Base-by-base conservation (phyloP, 1,284 basidiomycete genomes). In the Naganishia albida region DNA sequence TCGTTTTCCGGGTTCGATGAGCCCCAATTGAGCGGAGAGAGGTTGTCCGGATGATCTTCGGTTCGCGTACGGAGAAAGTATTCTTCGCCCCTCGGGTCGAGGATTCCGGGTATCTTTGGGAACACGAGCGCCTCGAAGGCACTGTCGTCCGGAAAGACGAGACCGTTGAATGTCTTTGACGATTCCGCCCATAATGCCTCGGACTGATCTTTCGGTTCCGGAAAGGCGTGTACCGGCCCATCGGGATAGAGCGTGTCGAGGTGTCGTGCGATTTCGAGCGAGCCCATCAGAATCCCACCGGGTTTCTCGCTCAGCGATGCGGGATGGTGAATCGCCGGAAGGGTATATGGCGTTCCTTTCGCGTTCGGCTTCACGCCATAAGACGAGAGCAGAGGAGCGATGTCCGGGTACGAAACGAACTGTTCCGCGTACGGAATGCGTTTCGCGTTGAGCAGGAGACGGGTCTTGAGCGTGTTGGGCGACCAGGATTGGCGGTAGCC, bases 351-450 rank as follows among this genome's bases (percentile, higher is more conserved):
- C 6, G 13, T 30, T 15, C 53, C 26, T 6, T 62, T 15, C 6
- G 3, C 18, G 48, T 65, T 30, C 16, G 28, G 48, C 16, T 52
- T 16, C 30, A 60, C 55, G 28, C 54, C 55, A 40, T 62, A 56
- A 4, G 67, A 65, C n/a, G 55, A 16, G 34, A 68, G 51, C 12
- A 69, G 18, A 7, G 60, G 44, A 1, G 43, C 44, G 46, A 71
- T 71, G 53, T 71, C 70, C 2, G 70, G 70, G 56, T 71, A 71
- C 4, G 68, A 69, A 34, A 71, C 20, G 53, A 46, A 68, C 8
- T 62, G 48, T 48, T 68, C 46, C 1, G 54, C 55, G 55, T 69
- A 71, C 0, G 67, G 68, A n/a, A 69, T 67, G 1, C 30, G 20
- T 39, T 65, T 69, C 55, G 63, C 65, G 53, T 69, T 69, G 18